Conservation (phyloP, 768 basidiomycete species). For the Exsudoporus frostii region DNA sequence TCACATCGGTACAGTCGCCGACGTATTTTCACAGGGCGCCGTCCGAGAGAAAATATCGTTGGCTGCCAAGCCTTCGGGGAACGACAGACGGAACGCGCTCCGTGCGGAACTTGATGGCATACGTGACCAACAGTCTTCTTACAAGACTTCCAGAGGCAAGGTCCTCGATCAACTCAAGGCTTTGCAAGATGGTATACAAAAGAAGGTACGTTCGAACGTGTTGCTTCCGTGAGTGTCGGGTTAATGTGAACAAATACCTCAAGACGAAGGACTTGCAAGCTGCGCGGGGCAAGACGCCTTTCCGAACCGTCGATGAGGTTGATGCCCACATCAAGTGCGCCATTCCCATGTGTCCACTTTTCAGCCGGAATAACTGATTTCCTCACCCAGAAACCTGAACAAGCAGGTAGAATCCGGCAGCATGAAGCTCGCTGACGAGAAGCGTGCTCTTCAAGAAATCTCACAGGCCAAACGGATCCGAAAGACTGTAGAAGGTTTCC, state of each 20-base stretch:
- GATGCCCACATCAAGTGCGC: conserved; percentile 82
- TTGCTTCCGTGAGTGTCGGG: not conserved
- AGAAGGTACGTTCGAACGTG: conserved; percentile 56
- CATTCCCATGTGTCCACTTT: conserved; percentile 5
- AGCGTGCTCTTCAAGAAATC: conserved; percentile 91
- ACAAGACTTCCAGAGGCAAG: conserved; percentile 69
- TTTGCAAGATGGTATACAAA: conserved; percentile 72
- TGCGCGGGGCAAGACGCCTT: conserved; percentile 71
- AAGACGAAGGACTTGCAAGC: conserved; percentile 87
- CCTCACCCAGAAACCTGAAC: conserved; percentile 63
- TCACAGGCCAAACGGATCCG: conserved; percentile 66
- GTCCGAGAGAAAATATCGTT: conserved; percentile 75
- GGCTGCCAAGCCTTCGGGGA: conserved; percentile 56
- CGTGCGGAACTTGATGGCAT: conserved; percentile 79
- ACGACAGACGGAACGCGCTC: conserved; percentile 70
- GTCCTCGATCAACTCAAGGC: conserved; percentile 74
- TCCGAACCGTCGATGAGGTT: conserved; percentile 80
- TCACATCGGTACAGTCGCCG: not conserved
- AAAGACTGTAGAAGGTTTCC: conserved; percentile 76
- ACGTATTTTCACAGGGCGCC: conserved; percentile 44
- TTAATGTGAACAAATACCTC: conserved; percentile 2
- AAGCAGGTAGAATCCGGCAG: conserved; percentile 88
- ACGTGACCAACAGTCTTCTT: conserved; percentile 72
- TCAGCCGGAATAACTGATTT: not conserved
- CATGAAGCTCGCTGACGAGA: conserved; percentile 93